Percentiles rank a stretch among this genome's conserved stretches.
These are phyloP conservation scores for Aegilops longissima DNA, from an alignment of 176 grass and related monocot genomes.

Conservation along the genomic window DNA sequence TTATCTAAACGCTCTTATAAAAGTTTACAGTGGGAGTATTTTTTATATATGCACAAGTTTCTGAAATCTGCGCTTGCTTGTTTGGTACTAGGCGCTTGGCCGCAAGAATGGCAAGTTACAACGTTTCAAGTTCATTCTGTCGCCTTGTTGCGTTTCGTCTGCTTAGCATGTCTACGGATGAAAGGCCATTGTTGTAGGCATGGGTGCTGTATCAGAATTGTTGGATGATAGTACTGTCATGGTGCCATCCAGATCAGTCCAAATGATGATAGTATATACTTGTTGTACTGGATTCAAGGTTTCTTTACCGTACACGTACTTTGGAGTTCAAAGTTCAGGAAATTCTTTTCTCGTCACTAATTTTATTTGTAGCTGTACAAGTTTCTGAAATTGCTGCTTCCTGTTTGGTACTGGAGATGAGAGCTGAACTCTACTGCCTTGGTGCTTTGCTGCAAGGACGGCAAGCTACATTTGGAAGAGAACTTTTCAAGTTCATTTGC, in stretches of 20 bases:
- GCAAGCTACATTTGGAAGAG: background rate
- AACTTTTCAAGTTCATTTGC: background rate
- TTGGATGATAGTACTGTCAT: background rate
- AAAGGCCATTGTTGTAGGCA: constrained; percentile 15
- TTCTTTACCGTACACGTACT: too few relatives aligned
- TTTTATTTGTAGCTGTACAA: too few relatives aligned
- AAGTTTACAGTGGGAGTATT: too few relatives aligned
- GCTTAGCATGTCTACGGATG: background rate
- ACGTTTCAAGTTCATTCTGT: background rate
- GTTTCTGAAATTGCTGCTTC: too few relatives aligned
- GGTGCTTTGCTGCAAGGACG: background rate
- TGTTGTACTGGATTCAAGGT: background rate
- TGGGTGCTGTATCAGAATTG: background rate
- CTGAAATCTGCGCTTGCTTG: background rate
- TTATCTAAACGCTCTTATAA: too few relatives aligned
- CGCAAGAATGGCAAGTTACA: background rate
- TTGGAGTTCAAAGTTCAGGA: too few relatives aligned
- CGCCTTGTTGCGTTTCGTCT: background rate
- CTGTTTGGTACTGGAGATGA: too few relatives aligned
- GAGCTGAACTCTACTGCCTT: background rate
- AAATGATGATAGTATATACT: constrained; percentile 30
- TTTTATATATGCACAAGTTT: background rate
- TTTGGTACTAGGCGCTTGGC: background rate
- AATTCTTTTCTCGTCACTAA: too few relatives aligned
- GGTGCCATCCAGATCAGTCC: background rate